Percentiles rank a stretch among this genome's conserved stretches.
Conservation (phyloP, 306 rosid genomes). For the Oemleria cerasiformis region DNA sequence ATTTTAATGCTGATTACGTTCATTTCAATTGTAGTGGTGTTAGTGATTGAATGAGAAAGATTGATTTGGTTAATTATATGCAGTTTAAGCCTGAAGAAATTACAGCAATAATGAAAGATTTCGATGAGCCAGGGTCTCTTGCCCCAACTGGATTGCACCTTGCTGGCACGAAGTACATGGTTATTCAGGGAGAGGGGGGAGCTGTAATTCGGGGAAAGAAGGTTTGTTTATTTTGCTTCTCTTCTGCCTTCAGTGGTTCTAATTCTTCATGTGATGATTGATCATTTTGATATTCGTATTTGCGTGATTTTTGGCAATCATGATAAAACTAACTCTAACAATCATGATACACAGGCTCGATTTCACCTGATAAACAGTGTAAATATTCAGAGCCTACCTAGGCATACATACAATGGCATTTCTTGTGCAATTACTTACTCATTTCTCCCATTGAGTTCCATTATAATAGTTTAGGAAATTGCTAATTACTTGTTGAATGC, state of each 20-base stretch:
- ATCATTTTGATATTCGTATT: background rate
- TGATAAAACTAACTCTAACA: too few relatives aligned
- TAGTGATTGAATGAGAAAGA: background rate
- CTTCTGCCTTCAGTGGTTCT: background rate
- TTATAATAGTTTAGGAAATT: background rate
- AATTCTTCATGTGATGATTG: background rate
- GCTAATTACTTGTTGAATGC: background rate
- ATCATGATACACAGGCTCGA: background rate
- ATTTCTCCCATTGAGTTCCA: background rate
- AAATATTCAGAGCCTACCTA: background rate
- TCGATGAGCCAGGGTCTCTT: conserved; percentile 68
- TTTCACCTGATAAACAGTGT: background rate
- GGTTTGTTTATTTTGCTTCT: conserved; percentile 33
- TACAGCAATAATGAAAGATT: conserved; percentile 49
- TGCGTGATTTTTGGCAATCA: too few relatives aligned
- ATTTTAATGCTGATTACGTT: background rate
- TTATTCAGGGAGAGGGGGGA: conserved; percentile 73
- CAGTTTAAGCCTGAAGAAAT: conserved; percentile 70
- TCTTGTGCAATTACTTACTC: background rate
- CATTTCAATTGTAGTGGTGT: too few relatives aligned
- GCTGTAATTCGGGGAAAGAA: conserved; percentile 87
- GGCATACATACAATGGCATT: background rate
- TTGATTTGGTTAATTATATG: conserved; percentile 3
- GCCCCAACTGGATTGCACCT: conserved; percentile 73
- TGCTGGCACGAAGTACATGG: conserved; percentile 84